Evolutionary conservation across 2,329 filamentous ascomycete species (phyloP), one percentile per base, ranked within the genome.

Genomic region (Pyricularia grisea): DNA sequence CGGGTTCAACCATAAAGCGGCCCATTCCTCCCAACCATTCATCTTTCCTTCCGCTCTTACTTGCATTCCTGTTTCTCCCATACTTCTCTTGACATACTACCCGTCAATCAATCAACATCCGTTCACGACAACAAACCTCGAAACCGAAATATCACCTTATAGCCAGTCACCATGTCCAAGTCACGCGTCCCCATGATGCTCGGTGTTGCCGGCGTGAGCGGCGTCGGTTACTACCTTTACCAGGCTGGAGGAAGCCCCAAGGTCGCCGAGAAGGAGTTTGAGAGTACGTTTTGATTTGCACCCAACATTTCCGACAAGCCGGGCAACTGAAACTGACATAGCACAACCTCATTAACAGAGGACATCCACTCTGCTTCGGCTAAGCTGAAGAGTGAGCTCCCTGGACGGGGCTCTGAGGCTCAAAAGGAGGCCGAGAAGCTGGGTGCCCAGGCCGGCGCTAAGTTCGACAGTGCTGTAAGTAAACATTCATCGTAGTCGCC

Each of bases 191-290:
- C 84, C 73, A 73, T 83, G 72, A 76, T 82, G 74, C 76, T 90
- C 74, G 90, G 89, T 74, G 80, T 88, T 73, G 86, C 84, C 70
- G 88, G 87, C 72, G 90, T 85, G 36, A 87, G 87, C 74, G 90
- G 88, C 72, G 82, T 89, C 70, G 93, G 91, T 63, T 98, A 97
- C 85, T 98, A 98, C 83, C 86, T 98, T 72, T 99, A 97, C 84
- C 85, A 81, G 67, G 91, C 94, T 20, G 94, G 94, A 71, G 94
- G 94, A 70, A 87, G 88, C 78, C 85, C 92, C 67, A 92, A 91
- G 79, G 88, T 86, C 67, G 94, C 94, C n/a, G 88, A 93, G 85
- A 92, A 94, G 84, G 85, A 95, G 79, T 86, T 92, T 73, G 92
- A 97, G 83, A 87, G 94, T 97, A 82, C 65, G 88, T 82, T 28